A percentile compares a stretch with the other conserved stretches of the same genome.
phyloP scores from a whole-genome alignment of 2,329 filamentous ascomycete species.

The Tolypocladium paradoxum region DNA sequence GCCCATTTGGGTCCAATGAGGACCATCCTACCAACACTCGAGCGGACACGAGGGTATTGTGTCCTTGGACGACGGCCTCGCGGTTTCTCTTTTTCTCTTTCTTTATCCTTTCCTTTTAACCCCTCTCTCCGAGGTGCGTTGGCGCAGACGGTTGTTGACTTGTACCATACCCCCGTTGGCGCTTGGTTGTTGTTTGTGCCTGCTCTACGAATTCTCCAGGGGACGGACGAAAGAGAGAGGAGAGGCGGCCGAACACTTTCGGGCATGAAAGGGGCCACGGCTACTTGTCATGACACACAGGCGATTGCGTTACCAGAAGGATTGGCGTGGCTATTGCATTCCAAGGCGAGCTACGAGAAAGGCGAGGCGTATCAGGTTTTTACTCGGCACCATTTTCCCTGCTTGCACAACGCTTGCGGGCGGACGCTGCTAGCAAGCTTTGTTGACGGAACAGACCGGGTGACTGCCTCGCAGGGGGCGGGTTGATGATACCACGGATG shows the following conservation, averaged over 20 bases:
- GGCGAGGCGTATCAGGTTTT: constrained; percentile 11
- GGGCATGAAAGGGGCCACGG: constrained; percentile 1
- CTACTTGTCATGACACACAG: constrained; percentile 4
- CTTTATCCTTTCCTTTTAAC: constrained; percentile 7
- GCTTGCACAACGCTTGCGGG: constrained; percentile 3
- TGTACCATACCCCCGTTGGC: constrained; percentile 18
- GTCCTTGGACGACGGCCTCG: constrained; percentile 5
- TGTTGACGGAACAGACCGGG: constrained; percentile 14
- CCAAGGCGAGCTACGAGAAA: constrained; percentile 5
- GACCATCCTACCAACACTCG: constrained; percentile 1
- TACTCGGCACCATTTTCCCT: constrained; percentile 7
- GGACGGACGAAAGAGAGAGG: constrained; percentile 9
- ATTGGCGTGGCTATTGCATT: constrained; percentile 6
- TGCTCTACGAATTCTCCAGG: constrained; percentile 18
- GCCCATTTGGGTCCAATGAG: neutral
- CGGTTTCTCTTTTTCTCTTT: constrained; percentile 8
- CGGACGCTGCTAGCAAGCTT: constrained; percentile 14
- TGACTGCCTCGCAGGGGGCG: constrained; percentile 9
- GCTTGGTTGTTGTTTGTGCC: constrained; percentile 16
- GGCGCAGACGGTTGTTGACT: constrained; percentile 13
- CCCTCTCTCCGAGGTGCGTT: constrained; percentile 5
- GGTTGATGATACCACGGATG: constrained; percentile 25
- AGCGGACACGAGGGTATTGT: constrained; percentile 9
- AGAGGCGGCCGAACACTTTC: neutral
- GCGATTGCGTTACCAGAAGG: constrained; percentile 2